These are phyloP conservation scores for Neonectria ditissima DNA, from an alignment of 2,329 filamentous ascomycete genomes.

Conservation along the genomic window DNA sequence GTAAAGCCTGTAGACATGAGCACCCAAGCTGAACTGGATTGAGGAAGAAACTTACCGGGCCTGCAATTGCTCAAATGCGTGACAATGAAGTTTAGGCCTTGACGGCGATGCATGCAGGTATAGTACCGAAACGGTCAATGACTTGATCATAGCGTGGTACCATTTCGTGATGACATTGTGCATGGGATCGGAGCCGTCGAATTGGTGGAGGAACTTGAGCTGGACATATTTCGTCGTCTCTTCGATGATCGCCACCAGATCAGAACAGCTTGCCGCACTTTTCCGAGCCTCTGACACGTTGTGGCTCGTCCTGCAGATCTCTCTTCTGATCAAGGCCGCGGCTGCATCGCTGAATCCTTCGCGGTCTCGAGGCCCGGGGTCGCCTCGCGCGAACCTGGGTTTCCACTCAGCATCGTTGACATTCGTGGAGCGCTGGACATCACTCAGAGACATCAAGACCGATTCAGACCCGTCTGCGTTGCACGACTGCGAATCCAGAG, in stretches of 20 bases:
- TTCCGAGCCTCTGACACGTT: conserved; percentile 25
- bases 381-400: conserved; percentile 11
- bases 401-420: conserved; percentile 28
- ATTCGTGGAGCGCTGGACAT: conserved; percentile 31
- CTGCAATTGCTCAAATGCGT: conserved; percentile 29
- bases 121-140: conserved; percentile 28
- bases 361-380: conserved; percentile 24
- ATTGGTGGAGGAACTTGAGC: conserved; percentile 31
- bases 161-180: conserved; percentile 29
- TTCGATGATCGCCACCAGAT: conserved; percentile 27
- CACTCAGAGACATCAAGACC: conserved; percentile 23
- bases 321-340: conserved; percentile 26
- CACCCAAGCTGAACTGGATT: background rate
- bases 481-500: conserved; percentile 29
- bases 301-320: conserved; percentile 30
- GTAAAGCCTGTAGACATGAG: conserved; percentile 25
- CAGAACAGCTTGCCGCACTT: conserved; percentile 22
- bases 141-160: conserved; percentile 29
- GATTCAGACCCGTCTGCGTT: conserved; percentile 31
- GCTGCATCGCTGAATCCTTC: conserved; percentile 32
- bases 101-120: conserved; percentile 29
- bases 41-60: conserved; percentile 16
- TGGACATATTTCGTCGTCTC: conserved; percentile 28
- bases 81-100: conserved; percentile 26
- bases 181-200: conserved; percentile 32